These are phyloP conservation scores for Aspergillus sp. DNA, from an alignment of 2,329 filamentous ascomycete species.

Conservation along the genomic window DNA sequence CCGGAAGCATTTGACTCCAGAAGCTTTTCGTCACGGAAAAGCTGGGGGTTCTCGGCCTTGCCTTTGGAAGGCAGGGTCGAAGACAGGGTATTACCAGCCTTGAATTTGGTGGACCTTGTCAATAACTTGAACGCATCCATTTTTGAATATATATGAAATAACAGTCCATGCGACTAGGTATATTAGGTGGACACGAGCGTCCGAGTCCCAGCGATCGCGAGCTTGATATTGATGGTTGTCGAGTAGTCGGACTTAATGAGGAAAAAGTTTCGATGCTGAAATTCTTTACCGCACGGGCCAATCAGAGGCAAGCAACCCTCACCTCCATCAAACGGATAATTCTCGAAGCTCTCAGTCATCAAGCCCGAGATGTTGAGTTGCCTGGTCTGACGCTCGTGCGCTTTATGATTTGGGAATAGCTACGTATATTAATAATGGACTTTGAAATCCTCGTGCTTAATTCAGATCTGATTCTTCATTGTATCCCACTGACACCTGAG, in stretches of 20 bases:
- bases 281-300: slow-evolving; percentile 34
- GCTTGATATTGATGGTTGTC: slow-evolving; percentile 11
- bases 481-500: no score
- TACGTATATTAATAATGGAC: no score
- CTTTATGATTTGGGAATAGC: no score
- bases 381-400: no score
- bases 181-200: not conserved
- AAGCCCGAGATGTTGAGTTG: no score
- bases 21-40: slow-evolving; percentile 39
- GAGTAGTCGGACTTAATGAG: slow-evolving; percentile 15
- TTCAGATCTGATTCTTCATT: no score
- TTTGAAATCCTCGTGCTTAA: no score
- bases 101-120: slow-evolving; percentile 48
- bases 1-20: slow-evolving; percentile 24
- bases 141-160: slow-evolving; percentile 10
- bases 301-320: slow-evolving; percentile 29
- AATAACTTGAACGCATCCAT: slow-evolving; percentile 52
- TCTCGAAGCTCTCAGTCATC: not conserved
- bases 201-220: not conserved
- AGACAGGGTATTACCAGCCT: slow-evolving; percentile 28
- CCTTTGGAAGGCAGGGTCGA: slow-evolving; percentile 44
- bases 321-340: not conserved
- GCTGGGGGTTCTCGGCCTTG: slow-evolving; percentile 41
- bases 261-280: slow-evolving; percentile 27
- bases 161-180: slow-evolving; percentile 9